Evolutionary conservation across 768 basidiomycete genomes (phyloP).

Genomic region (Rhodotorula kratochvilovae): DNA sequence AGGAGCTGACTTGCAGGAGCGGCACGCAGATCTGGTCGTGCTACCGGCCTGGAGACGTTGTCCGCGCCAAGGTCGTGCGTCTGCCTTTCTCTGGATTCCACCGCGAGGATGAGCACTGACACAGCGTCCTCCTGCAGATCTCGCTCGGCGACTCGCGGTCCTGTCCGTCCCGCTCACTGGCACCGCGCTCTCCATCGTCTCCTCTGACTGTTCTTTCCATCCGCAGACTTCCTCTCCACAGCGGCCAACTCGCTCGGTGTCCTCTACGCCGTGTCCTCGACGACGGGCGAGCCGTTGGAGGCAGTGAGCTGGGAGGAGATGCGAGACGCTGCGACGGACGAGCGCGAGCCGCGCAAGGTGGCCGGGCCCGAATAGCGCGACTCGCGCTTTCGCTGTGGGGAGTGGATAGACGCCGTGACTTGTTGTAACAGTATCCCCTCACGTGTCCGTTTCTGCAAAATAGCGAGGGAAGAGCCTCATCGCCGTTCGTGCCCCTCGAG

Average conservation of each 20-base stretch:
- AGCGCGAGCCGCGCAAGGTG: conserved; percentile 48
- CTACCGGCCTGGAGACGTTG: conserved; percentile 86
- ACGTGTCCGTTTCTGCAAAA: too few relatives aligned
- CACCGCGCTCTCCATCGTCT: background rate
- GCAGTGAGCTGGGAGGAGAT: conserved; percentile 51
- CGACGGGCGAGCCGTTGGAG: conserved; percentile 46
- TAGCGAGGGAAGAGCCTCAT: too few relatives aligned
- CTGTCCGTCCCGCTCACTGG: conserved; percentile 45
- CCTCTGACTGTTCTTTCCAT: background rate
- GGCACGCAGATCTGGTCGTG: conserved; percentile 67
- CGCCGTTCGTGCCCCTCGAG: too few relatives aligned
- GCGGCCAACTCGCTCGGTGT: conserved; percentile 86
- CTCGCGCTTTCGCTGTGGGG: background rate
- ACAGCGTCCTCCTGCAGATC: conserved; percentile 54
- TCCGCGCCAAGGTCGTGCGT: conserved; percentile 77
- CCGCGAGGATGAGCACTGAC: background rate
- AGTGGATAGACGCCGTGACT: background rate
- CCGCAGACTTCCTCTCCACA: conserved; percentile 71
- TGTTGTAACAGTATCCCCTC: background rate
- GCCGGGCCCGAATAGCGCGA: conserved; percentile 41
- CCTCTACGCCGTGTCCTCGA: conserved; percentile 63
- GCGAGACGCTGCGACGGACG: conserved; percentile 48
- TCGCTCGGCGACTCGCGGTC: conserved; percentile 86
- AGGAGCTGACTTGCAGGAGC: too few relatives aligned
- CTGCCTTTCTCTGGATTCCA: background rate